Base-by-base conservation (phyloP, 1,284 basidiomycete species). In the Stereum hirsutum region DNA sequence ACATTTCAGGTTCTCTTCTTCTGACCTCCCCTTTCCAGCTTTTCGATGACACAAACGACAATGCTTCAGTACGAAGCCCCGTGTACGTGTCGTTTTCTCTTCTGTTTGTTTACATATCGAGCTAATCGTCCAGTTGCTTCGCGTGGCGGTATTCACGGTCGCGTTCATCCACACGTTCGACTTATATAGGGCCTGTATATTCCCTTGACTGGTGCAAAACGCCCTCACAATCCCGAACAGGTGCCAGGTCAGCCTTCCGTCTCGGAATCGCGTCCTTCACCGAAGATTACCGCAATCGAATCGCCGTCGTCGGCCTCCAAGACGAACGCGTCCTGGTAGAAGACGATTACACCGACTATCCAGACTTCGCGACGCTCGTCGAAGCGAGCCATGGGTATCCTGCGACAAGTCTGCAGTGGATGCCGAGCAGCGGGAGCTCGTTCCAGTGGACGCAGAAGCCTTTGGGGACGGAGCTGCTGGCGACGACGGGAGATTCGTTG, bases 401-500 rank as follows among this genome's bases (percentile, higher is more conserved):
- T 7, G 85, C 85, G 6, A 90, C 87, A 6, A 81, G 75, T 55
- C 59, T 92, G 41, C 84, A 85, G 57, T 92, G 89, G 84, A 86
- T 89, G 52, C 89, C 89, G 17, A 72, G 76, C 4, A 71, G 74
- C 19, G 71, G 86, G 21, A 60, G 68, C 37, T 71, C 65, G 42
- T 78, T 75, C 54, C 60, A 68, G 35, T 89, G 81, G 83, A 68
- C 74, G 7, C 73, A 78, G 55, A 83, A 81, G 53, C 64, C 70
- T 4, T 64, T 68, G 4, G 62, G 65, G 14, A 72, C 81, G 33
- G 93, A 96, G 62, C 64, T 95, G 41, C 69, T 97, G 14, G 93
- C 92, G 11, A 94, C 89, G 4, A 92, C 89, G 1, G 89, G 88
- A 20, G 93, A 96, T 59, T 87, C 89, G 43, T 60, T 97, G 55